phyloP scores from a whole-genome alignment of 805 yeast genomes.

The Kodamaea laetipori region DNA sequence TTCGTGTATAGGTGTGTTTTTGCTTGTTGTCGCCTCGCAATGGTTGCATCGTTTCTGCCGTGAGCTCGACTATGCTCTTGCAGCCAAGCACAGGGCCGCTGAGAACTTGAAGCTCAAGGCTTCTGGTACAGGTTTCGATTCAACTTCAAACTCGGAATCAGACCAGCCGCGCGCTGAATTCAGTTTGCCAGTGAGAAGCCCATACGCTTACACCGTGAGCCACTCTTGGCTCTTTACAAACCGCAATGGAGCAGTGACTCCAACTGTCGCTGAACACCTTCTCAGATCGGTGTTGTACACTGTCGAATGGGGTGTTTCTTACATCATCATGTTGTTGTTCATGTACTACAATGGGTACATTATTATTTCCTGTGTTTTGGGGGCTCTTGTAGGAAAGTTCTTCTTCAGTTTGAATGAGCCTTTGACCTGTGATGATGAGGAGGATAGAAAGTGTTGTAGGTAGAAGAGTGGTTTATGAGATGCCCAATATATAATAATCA shows the following conservation, averaged over 20 bases:
- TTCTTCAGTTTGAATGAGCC: conserved; percentile 52
- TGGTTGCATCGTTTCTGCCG: conserved; percentile 57
- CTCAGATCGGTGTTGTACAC: conserved; percentile 53
- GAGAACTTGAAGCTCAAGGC: conserved; percentile 3
- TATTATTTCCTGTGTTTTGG: conserved; percentile 61
- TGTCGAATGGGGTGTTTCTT: conserved; percentile 63
- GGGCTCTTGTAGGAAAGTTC: conserved; percentile 60
- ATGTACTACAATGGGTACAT: conserved; percentile 77
- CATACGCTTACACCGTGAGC: conserved; percentile 28
- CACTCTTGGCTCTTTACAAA: conserved; percentile 35
- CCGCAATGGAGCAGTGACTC: conserved; percentile 32
- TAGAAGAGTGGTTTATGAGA: too few species aligned
- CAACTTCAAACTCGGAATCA: conserved; percentile 4
- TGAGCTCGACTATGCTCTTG: conserved; percentile 50
- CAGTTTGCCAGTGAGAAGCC: conserved; percentile 16
- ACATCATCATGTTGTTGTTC: conserved; percentile 68
- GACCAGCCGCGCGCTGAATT: not conserved
- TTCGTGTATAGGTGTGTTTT: conserved; percentile 69
- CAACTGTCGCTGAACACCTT: conserved; percentile 52
- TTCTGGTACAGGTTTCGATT: not conserved
- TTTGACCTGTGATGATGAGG: conserved; percentile 22
- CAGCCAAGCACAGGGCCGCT: conserved; percentile 16
- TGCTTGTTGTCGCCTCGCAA: conserved; percentile 57
- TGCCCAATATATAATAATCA: too few species aligned
- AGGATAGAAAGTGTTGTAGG: conserved; percentile 30